Base-by-base conservation (phyloP, 2,329 filamentous ascomycete species). In the Monosporascus ibericus region DNA sequence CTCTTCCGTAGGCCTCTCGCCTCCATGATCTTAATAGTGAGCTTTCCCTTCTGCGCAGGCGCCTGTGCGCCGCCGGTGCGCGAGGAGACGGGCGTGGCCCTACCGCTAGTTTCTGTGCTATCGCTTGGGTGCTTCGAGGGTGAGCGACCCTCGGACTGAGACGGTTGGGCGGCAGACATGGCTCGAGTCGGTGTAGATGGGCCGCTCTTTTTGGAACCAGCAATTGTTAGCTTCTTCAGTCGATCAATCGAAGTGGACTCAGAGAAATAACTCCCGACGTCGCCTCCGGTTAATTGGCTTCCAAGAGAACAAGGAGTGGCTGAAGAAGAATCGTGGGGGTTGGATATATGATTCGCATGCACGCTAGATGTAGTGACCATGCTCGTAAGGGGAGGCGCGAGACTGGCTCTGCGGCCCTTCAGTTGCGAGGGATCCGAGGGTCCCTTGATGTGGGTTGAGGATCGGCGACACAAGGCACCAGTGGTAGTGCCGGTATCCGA, bases 181-280 rank as follows among this genome's bases (percentile, higher is more conserved):
- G 92, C 88, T 73, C 92, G 86, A 58, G 90, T 92, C 52, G 92
- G 95, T 61, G 92, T 92, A 55, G 91, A 86, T 62, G 90, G 88
- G 63, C 90, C 94, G 77, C 90, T 95, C 92, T 96, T 95, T 78
- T 84, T 76, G 72, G 77, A 76, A 73, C 77, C 77, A 79, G 84
- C 82, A 80, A 85, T 80, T 83, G 91, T 96, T 90, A 96, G 92
- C 88, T 86, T 87, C 78, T 83, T 88, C 72, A 87, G 79, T 76
- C 82, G 80, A 72, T 81, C 78, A 77, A 82, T 75, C 68, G 84
- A 83, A 70, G 81, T 79, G 72, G 81, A 85, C 68, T 80, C 72
- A 68, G 70, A 69, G 64, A 69, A 62, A 67, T 71, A 60, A 69
- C 60, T 59, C 56, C 68, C 60, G 56, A 61, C 61, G 56, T 67